A percentile compares a stretch with the other conserved stretches of the same genome.
These are phyloP conservation scores for Aspergillus sp. DNA, from an alignment of 2,329 filamentous ascomycete species.

Conservation along the genomic window DNA sequence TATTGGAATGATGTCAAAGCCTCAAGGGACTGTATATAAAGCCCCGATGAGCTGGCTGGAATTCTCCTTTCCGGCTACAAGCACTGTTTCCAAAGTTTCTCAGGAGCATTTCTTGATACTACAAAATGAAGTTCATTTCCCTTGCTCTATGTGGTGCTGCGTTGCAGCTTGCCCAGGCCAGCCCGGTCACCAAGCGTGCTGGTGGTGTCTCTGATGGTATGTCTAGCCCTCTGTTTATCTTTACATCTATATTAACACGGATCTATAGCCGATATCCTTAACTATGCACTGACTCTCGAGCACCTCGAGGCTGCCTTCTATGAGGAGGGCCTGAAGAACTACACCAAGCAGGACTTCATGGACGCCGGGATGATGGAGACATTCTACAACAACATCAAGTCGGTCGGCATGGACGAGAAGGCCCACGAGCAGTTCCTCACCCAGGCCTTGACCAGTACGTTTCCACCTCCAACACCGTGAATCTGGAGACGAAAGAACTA, in stretches of 20 bases:
- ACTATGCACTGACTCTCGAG: slow-evolving; percentile 45
- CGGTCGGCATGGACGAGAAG: slow-evolving; percentile 58
- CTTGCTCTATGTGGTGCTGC: not conserved
- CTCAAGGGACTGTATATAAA: no score
- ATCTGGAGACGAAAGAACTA: not conserved
- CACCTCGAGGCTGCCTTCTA: slow-evolving; percentile 65
- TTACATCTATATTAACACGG: not conserved
- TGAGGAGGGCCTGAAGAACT: slow-evolving; percentile 58
- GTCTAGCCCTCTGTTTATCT: not conserved
- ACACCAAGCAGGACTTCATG: slow-evolving; percentile 52
- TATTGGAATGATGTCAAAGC: no score
- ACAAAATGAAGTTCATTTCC: not conserved
- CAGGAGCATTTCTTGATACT: not conserved
- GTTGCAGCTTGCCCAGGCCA: not conserved
- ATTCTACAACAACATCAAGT: slow-evolving; percentile 60
- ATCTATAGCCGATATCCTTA: slow-evolving; percentile 19
- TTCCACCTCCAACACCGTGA: no score
- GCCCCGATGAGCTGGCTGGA: not conserved
- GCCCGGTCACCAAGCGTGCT: not conserved
- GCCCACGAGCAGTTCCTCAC: slow-evolving; percentile 60
- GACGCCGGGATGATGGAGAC: slow-evolving; percentile 51
- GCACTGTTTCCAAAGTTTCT: not conserved
- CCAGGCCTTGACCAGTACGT: slow-evolving; percentile 37
- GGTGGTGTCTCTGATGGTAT: not conserved
- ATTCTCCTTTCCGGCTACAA: not conserved